These are phyloP conservation scores for Sporisorium graminicola DNA, from an alignment of 1,284 basidiomycete species.

Conservation along the genomic window DNA sequence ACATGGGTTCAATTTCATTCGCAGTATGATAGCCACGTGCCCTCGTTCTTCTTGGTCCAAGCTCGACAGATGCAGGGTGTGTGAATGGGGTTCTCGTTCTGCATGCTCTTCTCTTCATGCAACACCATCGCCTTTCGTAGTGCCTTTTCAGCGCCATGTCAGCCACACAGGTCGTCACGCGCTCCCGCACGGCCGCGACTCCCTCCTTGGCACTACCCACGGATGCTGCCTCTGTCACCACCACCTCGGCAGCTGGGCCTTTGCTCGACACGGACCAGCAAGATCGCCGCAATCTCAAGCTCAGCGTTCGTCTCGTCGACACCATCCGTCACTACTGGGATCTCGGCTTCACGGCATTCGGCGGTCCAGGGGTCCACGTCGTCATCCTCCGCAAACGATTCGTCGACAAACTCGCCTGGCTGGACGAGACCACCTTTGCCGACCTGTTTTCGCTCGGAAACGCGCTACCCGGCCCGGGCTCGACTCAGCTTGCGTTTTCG, in stretches of 20 bases:
- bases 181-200: slow-evolving; percentile 3
- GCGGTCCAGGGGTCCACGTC: slow-evolving; percentile 47
- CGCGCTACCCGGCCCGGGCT: slow-evolving; percentile 72
- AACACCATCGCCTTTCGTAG: no score
- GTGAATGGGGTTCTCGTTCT: background rate
- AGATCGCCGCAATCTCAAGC: slow-evolving; percentile 36
- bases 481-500: slow-evolving; percentile 71
- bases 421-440: slow-evolving; percentile 59
- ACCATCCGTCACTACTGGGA: slow-evolving; percentile 51
- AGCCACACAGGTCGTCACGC: slow-evolving; percentile 16
- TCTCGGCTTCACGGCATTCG: slow-evolving; percentile 57
- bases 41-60: no score
- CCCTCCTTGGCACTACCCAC: background rate
- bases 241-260: slow-evolving; percentile 6
- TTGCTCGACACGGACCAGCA: slow-evolving; percentile 15
- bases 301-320: slow-evolving; percentile 47
- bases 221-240: slow-evolving; percentile 3
- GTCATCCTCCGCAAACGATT: slow-evolving; percentile 56
- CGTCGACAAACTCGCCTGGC: slow-evolving; percentile 57
- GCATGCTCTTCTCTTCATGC: no score
- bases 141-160: slow-evolving; percentile 16
- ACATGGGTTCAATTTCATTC: no score
- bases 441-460: slow-evolving; percentile 72
- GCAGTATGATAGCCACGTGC: no score
- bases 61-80: no score